These are phyloP conservation scores for Epichloe sibirici DNA, from an alignment of 2,329 filamentous ascomycete species.

Conservation along the genomic window DNA sequence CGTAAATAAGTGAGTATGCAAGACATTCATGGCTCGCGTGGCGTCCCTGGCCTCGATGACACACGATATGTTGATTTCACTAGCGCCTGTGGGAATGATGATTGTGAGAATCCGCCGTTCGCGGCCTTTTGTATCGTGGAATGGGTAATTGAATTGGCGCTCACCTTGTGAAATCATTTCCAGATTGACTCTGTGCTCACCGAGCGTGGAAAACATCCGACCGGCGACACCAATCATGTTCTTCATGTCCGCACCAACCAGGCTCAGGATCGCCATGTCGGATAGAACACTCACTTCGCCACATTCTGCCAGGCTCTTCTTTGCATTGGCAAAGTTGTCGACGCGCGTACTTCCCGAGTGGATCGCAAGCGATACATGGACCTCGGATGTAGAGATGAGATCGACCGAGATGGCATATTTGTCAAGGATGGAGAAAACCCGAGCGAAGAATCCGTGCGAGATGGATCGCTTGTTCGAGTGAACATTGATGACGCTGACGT, in stretches of 20 bases:
- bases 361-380: constrained; percentile 94
- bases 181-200: constrained; percentile 89
- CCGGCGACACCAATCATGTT: constrained; percentile 93
- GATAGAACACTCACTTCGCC: constrained; percentile 84
- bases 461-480: constrained; percentile 95
- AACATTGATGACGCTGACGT: constrained; percentile 94
- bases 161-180: constrained; percentile 99
- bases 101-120: background rate
- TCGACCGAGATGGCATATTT: constrained; percentile 82
- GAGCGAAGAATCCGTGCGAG: constrained; percentile 90
- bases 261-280: constrained; percentile 88
- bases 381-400: constrained; percentile 90
- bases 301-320: constrained; percentile 62
- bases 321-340: constrained; percentile 53
- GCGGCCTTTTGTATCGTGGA: background rate
- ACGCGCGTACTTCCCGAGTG: constrained; percentile 61
- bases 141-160: constrained; percentile 9
- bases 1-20: constrained; percentile 94
- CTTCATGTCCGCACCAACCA: constrained; percentile 94
- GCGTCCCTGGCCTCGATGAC: constrained; percentile 89
- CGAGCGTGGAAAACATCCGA: constrained; percentile 87
- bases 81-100: constrained; percentile 52
- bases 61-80: constrained; percentile 98
- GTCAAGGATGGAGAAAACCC: constrained; percentile 86
- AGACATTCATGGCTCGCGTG: constrained; percentile 84